These are phyloP conservation scores for Xylogone sp. DNA, from an alignment of 2,329 filamentous ascomycete species.

Conservation along the genomic window DNA sequence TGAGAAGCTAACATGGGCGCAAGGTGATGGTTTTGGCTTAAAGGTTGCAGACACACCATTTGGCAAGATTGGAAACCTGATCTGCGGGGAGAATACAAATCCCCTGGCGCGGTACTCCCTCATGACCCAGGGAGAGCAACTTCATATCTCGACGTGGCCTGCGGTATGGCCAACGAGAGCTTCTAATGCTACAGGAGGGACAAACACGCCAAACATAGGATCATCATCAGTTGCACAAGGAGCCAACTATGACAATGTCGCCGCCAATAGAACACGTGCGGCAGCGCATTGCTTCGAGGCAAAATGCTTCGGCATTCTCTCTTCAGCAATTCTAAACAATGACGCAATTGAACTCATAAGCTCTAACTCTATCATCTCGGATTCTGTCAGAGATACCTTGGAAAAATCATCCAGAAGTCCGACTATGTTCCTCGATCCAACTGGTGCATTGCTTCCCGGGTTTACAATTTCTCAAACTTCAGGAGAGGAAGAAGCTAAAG, in stretches of 20 bases:
- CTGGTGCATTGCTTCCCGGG: slow-evolving; percentile 34
- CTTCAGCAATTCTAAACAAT: slow-evolving; percentile 31
- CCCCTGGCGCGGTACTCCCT: slow-evolving; percentile 48
- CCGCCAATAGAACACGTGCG: slow-evolving; percentile 47
- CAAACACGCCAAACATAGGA: background rate
- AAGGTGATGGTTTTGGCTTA: slow-evolving; percentile 48
- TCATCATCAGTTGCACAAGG: slow-evolving; percentile 1
- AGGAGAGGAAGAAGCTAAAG: slow-evolving; percentile 19
- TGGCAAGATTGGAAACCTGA: slow-evolving; percentile 45
- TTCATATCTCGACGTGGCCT: slow-evolving; percentile 54
- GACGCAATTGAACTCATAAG: slow-evolving; percentile 34
- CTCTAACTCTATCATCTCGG: slow-evolving; percentile 25
- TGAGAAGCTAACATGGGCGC: slow-evolving; percentile 51
- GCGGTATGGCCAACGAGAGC: slow-evolving; percentile 48
- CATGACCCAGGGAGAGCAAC: slow-evolving; percentile 51
- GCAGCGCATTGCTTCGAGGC: slow-evolving; percentile 56
- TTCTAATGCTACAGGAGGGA: too few species aligned
- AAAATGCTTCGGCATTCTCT: slow-evolving; percentile 50
- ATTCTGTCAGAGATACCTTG: slow-evolving; percentile 29
- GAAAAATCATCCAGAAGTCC: slow-evolving; percentile 37
- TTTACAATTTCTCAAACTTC: slow-evolving; percentile 30
- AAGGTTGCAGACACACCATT: slow-evolving; percentile 39
- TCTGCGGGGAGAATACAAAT: slow-evolving; percentile 57
- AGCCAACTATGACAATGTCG: slow-evolving; percentile 44
- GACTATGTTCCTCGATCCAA: slow-evolving; percentile 49